Evolutionary conservation across 257 asterid species (phyloP).

Genomic region (Jacaranda mimosifolia): DNA sequence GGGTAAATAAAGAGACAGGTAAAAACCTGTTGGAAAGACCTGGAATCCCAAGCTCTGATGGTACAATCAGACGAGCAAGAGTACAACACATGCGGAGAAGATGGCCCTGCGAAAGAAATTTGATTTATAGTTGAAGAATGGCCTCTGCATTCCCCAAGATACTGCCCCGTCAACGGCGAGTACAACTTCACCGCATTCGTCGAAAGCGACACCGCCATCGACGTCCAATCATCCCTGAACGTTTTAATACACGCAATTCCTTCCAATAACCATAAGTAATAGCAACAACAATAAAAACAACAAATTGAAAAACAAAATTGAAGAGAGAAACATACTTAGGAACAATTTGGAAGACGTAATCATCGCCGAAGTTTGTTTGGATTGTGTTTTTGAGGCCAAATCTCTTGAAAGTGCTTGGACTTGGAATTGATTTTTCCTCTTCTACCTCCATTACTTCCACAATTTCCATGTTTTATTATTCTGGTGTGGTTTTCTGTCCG

Average conservation of each 20-base stretch:
- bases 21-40: slow-evolving; percentile 82
- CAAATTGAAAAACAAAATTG: background rate
- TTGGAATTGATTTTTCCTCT: slow-evolving; percentile 40
- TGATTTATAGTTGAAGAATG: slow-evolving; percentile 80
- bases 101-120: slow-evolving; percentile 66
- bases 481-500: background rate
- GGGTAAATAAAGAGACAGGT: background rate
- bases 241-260: slow-evolving; percentile 7
- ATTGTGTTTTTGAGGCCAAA: slow-evolving; percentile 75
- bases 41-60: slow-evolving; percentile 92
- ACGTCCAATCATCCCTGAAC: slow-evolving; percentile 81
- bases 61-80: slow-evolving; percentile 90
- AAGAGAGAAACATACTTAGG: slow-evolving; percentile 53
- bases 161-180: slow-evolving; percentile 88
- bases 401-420: slow-evolving; percentile 46
- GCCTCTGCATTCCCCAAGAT: slow-evolving; percentile 78
- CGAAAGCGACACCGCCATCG: slow-evolving; percentile 95
- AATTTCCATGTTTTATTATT: slow-evolving; percentile 43
- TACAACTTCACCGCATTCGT: slow-evolving; percentile 87
- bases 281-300: background rate
- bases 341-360: slow-evolving; percentile 88
- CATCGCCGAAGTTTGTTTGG: slow-evolving; percentile 92
- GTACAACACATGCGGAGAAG: slow-evolving; percentile 72
- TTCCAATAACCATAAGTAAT: background rate
- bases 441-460: slow-evolving; percentile 78